A percentile compares a stretch with the other conserved stretches of the same genome.
Conservation (phyloP, 345 rosid species). For the Mercurialis annua region DNA sequence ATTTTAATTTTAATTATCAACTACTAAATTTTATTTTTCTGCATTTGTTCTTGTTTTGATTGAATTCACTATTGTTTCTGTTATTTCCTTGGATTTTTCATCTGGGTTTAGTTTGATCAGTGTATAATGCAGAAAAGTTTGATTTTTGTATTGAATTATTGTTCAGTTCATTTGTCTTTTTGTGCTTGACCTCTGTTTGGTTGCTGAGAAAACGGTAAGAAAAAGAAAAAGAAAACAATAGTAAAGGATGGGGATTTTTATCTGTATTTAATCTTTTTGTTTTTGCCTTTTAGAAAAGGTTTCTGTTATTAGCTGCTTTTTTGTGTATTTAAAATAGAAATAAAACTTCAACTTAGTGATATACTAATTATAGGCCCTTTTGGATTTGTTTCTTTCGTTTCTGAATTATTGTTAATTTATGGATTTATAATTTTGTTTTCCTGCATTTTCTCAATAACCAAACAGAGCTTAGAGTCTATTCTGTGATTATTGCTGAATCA, state of each 20-base stretch:
- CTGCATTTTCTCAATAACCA: conserved; percentile 31
- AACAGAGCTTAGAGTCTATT: conserved; percentile 27
- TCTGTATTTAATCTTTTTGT: background rate
- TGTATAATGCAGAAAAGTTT: conserved; percentile 1
- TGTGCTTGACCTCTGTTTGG: conserved; percentile 35
- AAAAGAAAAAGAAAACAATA: conserved; percentile 7
- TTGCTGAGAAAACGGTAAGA: conserved; percentile 39
- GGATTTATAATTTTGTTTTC: background rate
- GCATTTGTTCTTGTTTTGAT: background rate
- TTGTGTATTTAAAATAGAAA: conserved; percentile 6
- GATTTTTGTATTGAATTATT: background rate
- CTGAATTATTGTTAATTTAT: background rate
- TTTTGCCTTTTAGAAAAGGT: background rate
- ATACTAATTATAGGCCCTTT: background rate
- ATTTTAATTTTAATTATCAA: background rate
- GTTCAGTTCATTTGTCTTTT: background rate
- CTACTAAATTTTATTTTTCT: background rate
- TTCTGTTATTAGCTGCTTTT: conserved; percentile 9
- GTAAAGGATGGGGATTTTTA: conserved; percentile 4
- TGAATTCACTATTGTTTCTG: background rate
- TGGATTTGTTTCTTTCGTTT: background rate
- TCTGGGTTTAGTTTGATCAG: background rate
- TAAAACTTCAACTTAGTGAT: conserved; percentile 8
- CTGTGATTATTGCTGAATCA: conserved; percentile 7
- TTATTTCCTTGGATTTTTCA: background rate